These are phyloP conservation scores for Beauveria sp. DNA, from an alignment of 2,329 filamentous ascomycete genomes.

Conservation along the genomic window DNA sequence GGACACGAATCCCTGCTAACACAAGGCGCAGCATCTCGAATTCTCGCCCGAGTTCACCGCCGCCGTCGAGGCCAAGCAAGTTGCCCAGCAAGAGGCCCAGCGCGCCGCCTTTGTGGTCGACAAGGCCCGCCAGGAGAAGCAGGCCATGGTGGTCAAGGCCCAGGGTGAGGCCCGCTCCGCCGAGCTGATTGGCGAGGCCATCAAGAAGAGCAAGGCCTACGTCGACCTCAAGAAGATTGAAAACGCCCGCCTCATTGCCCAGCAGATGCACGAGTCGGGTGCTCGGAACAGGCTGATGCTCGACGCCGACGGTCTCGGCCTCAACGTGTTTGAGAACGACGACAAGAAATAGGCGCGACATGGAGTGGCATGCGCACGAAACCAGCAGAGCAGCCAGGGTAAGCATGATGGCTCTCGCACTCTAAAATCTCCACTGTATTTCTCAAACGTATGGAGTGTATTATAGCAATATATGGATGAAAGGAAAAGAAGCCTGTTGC, in stretches of 20 bases:
- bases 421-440: constrained; percentile 29
- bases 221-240: constrained; percentile 97
- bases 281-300: constrained; percentile 91
- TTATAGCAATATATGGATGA: constrained; percentile 11
- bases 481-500: not conserved
- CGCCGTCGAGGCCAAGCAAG: constrained; percentile 66
- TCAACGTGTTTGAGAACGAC: constrained; percentile 67
- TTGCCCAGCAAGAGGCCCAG: constrained; percentile 87
- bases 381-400: not conserved
- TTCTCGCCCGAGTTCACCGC: constrained; percentile 70
- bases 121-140: constrained; percentile 98
- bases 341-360: constrained; percentile 35
- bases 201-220: constrained; percentile 98
- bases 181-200: constrained; percentile 95
- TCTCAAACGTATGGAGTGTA: constrained; percentile 20
- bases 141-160: constrained; percentile 95
- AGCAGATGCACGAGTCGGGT: constrained; percentile 75
- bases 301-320: constrained; percentile 79
- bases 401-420: not conserved
- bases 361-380: not conserved
- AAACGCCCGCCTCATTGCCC: constrained; percentile 85
- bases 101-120: constrained; percentile 95
- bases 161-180: constrained; percentile 98
- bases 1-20: constrained; percentile 17
- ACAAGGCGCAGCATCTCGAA: constrained; percentile 50